Evolutionary conservation across 2,329 filamentous ascomycete species (phyloP).

Genomic region (Pseudogymnoascus sp.): DNA sequence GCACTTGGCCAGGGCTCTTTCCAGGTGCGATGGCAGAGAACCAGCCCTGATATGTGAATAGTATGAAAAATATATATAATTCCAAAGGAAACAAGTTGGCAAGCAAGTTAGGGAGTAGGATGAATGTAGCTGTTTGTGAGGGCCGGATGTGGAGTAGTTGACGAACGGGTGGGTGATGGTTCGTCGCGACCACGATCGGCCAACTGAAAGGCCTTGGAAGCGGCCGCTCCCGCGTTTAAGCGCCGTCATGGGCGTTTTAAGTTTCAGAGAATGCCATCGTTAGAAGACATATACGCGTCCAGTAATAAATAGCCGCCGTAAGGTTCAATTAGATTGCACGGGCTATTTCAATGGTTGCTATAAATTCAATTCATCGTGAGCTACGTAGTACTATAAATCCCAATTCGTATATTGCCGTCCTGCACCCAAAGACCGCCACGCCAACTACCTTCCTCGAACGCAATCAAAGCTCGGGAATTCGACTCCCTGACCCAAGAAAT

Average conservation of each 20-base stretch:
- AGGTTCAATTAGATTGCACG: not conserved
- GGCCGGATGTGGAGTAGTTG: slow-evolving; percentile 1
- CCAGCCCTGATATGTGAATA: not conserved
- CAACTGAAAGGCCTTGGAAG: not conserved
- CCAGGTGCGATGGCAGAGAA: not conserved
- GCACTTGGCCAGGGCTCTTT: not conserved
- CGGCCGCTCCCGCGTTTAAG: slow-evolving; percentile 6
- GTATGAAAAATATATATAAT: not conserved
- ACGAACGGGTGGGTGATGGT: not conserved
- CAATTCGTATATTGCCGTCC: not conserved
- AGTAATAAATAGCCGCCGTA: not conserved
- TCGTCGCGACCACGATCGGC: slow-evolving; percentile 3
- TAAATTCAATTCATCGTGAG: not conserved
- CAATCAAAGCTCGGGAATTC: not conserved
- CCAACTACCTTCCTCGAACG: not conserved
- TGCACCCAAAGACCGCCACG: not conserved
- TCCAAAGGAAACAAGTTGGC: not conserved
- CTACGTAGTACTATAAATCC: not conserved
- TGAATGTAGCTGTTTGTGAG: not conserved
- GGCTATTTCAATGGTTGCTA: not conserved
- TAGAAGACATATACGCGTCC: not conserved
- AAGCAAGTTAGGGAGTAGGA: not conserved
- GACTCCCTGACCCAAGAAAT: not conserved
- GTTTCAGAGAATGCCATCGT: not conserved
- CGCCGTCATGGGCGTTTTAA: slow-evolving; percentile 3